Evolutionary conservation across 805 yeast species (phyloP).

Genomic region (Saturnispora sekii): DNA sequence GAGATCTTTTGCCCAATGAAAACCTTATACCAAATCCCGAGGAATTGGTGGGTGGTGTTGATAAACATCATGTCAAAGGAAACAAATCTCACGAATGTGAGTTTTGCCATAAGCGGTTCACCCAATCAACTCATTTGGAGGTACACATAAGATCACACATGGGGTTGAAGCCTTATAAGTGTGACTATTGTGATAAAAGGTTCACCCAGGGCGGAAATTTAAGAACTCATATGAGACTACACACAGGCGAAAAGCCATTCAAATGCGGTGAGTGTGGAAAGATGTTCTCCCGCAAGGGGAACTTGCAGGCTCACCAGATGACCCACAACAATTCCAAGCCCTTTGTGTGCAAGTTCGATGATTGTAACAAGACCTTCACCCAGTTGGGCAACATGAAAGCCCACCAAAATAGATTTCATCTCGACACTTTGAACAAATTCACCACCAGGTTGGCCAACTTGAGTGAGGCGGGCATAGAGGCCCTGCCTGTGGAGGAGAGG

Average conservation of each 20-base stretch:
- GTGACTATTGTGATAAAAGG: constrained; percentile 67
- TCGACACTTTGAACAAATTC: constrained; percentile 55
- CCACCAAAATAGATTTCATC: constrained; percentile 86
- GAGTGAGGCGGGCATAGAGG: constrained; percentile 32
- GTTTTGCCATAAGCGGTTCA: constrained; percentile 70
- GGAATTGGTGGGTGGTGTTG: constrained; percentile 73
- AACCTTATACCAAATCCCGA: constrained; percentile 41
- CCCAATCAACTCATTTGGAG: constrained; percentile 86
- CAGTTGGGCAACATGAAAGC: constrained; percentile 91
- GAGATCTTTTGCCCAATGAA: constrained; percentile 33
- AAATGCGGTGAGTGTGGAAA: constrained; percentile 68
- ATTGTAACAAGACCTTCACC: constrained; percentile 76
- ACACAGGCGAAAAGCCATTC: constrained; percentile 90
- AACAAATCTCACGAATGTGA: constrained; percentile 59
- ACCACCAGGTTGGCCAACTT: constrained; percentile 60
- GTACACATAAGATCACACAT: constrained; percentile 84
- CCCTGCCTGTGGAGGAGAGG: constrained; percentile 51
- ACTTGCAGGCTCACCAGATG: constrained; percentile 75
- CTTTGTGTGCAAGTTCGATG: constrained; percentile 67
- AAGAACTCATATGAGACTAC: constrained; percentile 75
- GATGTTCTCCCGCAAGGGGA: constrained; percentile 82
- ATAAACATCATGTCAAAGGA: constrained; percentile 40
- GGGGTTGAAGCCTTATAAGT: constrained; percentile 76
- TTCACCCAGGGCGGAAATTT: constrained; percentile 89
- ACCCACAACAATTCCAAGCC: constrained; percentile 79